Base-by-base conservation (phyloP, 257 asterid genomes). In the Thymus mandschuricus region DNA sequence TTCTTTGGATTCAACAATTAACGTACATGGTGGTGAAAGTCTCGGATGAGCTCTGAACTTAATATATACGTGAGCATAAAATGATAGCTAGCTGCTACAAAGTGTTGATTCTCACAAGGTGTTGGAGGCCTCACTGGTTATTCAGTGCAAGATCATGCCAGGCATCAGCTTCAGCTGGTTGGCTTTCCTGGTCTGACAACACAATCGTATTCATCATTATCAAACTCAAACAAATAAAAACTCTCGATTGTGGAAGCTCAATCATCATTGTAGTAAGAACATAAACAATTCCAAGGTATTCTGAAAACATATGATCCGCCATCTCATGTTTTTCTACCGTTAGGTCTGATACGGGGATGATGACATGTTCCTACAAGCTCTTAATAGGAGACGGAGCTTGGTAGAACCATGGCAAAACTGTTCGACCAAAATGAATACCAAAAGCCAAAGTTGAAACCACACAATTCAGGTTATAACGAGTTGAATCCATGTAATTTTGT, bases 111-210 rank as follows among this genome's bases (percentile, higher is more conserved):
- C 61, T 27, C 60, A 54, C 34, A 27, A 13, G 44, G 40, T 48
- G 15, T 70, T n/a, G 55, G 59, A 33, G 33, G 1, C 49, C 64
- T 27, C 75, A 76, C 30, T 79, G 81, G 74, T 79, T 80, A 72
- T 79, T 60, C 74, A 89, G 59, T 11, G 91, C 96, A 81, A 89
- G 91, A 61, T 87, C 91, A 64, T 79, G 96, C 96, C 91, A 89
- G 9, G 75, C 64, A 78, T 84, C 88, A 43, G 72, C 67, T 34
- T 81, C 91, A 74, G 66, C 86, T 70, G 80, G 88, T 65, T 76
- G 87, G n/a, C 81, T 60, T 79, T 82, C 96, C 83, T 84, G 85
- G 77, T 81, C 96, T 89, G 91, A 28, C 34, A 68, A 46, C 10
- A 70, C 34, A 56, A 79, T 21, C 65, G 80, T 60, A 46, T 64